These are phyloP conservation scores for Solanum hybrid DNA, from an alignment of 305 asterid genomes.

Conservation along the genomic window DNA sequence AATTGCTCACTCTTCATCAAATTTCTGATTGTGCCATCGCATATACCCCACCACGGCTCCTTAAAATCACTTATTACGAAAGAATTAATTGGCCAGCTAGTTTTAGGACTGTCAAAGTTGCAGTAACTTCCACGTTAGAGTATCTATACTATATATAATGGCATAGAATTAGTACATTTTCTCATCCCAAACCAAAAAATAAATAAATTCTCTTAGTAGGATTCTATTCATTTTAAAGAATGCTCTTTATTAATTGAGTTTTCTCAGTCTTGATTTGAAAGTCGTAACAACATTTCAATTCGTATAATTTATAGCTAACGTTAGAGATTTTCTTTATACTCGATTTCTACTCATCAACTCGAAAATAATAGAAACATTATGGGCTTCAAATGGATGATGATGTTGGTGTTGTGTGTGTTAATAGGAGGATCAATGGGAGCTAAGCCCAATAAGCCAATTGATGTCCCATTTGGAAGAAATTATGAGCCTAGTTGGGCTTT, in stretches of 20 bases:
- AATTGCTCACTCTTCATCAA: not conserved
- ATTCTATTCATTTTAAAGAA: not conserved
- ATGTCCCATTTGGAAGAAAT: constrained; percentile 61
- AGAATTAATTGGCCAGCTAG: not conserved
- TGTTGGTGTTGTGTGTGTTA: constrained; percentile 6
- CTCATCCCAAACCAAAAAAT: not conserved
- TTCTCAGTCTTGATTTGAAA: not conserved
- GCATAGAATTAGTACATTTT: not conserved
- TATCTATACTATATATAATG: not conserved
- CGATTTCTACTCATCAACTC: not conserved
- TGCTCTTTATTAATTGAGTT: not conserved
- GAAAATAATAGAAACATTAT: not conserved
- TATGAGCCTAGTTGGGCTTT: constrained; percentile 70
- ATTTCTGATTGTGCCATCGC: no score
- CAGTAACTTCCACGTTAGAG: not conserved
- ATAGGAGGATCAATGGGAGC: constrained; percentile 30
- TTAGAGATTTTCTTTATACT: not conserved
- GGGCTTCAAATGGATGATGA: constrained; percentile 2
- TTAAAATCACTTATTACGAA: no score
- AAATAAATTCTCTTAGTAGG: not conserved
- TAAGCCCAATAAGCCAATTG: constrained; percentile 30
- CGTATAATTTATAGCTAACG: not conserved
- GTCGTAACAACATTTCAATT: not conserved
- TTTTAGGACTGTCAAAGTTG: not conserved
- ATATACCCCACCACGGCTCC: not conserved